Evolutionary conservation across 2,329 filamentous ascomycete genomes (phyloP).

Genomic region (Cordyceps fumosorosea): DNA sequence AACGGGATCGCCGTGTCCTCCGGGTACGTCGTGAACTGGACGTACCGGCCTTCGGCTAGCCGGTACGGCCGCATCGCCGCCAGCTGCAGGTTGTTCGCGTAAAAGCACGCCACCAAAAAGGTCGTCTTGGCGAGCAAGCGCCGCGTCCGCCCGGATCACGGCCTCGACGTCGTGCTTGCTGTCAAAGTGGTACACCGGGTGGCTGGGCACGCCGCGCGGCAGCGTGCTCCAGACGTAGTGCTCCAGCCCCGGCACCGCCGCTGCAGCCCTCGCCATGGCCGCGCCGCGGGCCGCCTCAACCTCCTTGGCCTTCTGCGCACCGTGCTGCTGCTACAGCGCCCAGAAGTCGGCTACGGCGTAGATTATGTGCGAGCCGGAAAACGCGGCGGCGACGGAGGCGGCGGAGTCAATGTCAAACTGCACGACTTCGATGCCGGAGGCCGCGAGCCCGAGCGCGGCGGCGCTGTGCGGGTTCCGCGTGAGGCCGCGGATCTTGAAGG

Average conservation of each 20-base stretch:
- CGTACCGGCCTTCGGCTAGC: conserved; percentile 17
- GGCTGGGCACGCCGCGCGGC: conserved; percentile 29
- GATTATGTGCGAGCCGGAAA: conserved; percentile 24
- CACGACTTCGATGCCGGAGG: conserved; percentile 36
- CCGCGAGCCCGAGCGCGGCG: background rate
- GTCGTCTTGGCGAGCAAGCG: conserved; percentile 32
- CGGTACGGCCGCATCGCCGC: conserved; percentile 14
- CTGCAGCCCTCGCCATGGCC: conserved; percentile 36
- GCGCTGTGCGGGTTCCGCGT: background rate
- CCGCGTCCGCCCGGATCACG: conserved; percentile 29
- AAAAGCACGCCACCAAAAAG: conserved; percentile 31
- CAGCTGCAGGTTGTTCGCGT: conserved; percentile 26
- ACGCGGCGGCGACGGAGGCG: conserved; percentile 10
- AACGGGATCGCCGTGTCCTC: conserved; percentile 22
- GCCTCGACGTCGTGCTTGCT: conserved; percentile 34
- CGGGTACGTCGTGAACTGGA: conserved; percentile 23
- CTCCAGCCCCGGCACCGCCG: conserved; percentile 28
- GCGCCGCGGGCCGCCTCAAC: conserved; percentile 33
- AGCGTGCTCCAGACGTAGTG: conserved; percentile 42
- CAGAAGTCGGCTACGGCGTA: conserved; percentile 29
- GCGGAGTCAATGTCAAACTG: conserved; percentile 45
- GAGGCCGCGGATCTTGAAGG: conserved; percentile 1
- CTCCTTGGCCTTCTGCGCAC: conserved; percentile 26
- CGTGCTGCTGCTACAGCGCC: conserved; percentile 24
- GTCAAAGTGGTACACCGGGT: conserved; percentile 34